Evolutionary conservation across 2,329 filamentous ascomycete genomes (phyloP).

Genomic region (Zasmidium angulare): DNA sequence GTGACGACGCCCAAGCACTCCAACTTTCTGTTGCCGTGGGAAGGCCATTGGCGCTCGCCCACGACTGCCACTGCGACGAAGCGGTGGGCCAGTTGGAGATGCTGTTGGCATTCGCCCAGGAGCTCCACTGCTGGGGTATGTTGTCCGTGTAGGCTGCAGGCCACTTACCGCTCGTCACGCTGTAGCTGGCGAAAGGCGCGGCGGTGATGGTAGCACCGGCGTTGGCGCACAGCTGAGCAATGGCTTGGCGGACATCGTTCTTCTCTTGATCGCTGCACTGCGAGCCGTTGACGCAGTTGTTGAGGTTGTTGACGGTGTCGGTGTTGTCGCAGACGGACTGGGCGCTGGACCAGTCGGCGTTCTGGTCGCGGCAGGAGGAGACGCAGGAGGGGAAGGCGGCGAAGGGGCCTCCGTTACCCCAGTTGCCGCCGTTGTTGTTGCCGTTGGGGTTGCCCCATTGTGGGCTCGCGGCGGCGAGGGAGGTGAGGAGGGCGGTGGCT

Average conservation of each 20-base stretch:
- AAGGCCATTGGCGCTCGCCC: constrained; percentile 22
- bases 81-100: constrained; percentile 21
- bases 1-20: constrained; percentile 30
- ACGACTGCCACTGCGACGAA: constrained; percentile 22
- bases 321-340: constrained; percentile 22
- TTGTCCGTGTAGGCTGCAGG: background rate
- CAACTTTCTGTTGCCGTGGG: constrained; percentile 30
- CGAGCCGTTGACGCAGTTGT: constrained; percentile 25
- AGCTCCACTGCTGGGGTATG: constrained; percentile 12
- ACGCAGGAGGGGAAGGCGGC: constrained; percentile 19
- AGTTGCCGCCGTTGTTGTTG: constrained; percentile 6
- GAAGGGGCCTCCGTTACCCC: constrained; percentile 12
- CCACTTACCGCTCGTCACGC: constrained; percentile 27
- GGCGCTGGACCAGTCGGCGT: constrained; percentile 16
- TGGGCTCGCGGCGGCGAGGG: constrained; percentile 16
- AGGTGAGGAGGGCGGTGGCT: constrained; percentile 16
- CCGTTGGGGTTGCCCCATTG: constrained; percentile 8
- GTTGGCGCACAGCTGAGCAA: constrained; percentile 32
- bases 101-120: constrained; percentile 19
- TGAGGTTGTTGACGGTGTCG: constrained; percentile 21
- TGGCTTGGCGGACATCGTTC: constrained; percentile 25
- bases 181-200: constrained; percentile 25
- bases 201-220: constrained; percentile 26
- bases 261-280: constrained; percentile 27
- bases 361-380: constrained; percentile 13